A percentile compares a stretch with the other conserved stretches of the same genome.
phyloP scores from a whole-genome alignment of 2,329 filamentous ascomycete species.

The Colletotrichum sp. region DNA sequence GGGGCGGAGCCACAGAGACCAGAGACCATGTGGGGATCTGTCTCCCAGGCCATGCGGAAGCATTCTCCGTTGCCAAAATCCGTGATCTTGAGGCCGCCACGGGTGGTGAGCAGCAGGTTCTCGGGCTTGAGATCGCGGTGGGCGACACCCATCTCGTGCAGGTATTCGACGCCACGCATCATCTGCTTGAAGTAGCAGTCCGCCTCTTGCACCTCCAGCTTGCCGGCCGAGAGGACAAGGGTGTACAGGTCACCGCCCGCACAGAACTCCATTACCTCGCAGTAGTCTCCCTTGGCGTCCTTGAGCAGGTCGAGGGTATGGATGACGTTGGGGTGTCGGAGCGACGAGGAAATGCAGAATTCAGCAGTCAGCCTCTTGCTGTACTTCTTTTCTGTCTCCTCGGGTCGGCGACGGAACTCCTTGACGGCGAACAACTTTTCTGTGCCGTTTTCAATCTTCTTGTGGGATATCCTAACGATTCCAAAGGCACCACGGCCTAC shows the following conservation, averaged over 20 bases:
- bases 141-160: constrained; percentile 99
- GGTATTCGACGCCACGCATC: constrained; percentile 98
- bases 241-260: constrained; percentile 96
- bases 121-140: constrained; percentile 97
- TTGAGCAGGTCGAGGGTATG: constrained; percentile 95
- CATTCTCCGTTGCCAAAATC: constrained; percentile 99
- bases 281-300: constrained; percentile 96
- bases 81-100: constrained; percentile 94
- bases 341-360: constrained; percentile 96
- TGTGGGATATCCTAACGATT: constrained; percentile 97
- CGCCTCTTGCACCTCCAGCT: constrained; percentile 89
- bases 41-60: constrained; percentile 99
- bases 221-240: constrained; percentile 86
- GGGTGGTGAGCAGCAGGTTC: constrained; percentile 91
- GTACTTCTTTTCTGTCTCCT: constrained; percentile 96
- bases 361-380: constrained; percentile 97
- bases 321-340: constrained; percentile 97
- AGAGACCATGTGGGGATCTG: constrained; percentile 96
- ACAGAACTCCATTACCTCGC: constrained; percentile 99
- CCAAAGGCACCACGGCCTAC: constrained; percentile 96
- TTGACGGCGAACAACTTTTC: constrained; percentile 98
- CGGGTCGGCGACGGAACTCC: constrained; percentile 92
- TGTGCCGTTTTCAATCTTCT: constrained; percentile 81
- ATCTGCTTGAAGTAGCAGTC: constrained; percentile 99
- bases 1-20: constrained; percentile 95